These are phyloP conservation scores for Lichina pygmaea DNA, from an alignment of 495 filamentous ascomycete species.

Conservation along the genomic window DNA sequence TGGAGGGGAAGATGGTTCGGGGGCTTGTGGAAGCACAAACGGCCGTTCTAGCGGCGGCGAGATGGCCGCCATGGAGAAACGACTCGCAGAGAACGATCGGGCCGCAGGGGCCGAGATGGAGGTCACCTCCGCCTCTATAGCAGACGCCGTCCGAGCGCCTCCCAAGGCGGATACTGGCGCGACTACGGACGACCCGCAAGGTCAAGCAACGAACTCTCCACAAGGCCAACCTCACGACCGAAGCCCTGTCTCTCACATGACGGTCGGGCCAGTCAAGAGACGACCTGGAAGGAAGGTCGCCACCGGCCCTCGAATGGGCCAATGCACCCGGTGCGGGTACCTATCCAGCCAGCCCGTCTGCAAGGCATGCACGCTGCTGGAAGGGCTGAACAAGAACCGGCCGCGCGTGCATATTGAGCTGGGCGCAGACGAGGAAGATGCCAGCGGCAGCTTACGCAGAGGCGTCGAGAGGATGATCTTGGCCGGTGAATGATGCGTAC, in stretches of 20 bases:
- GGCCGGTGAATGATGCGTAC: conserved; percentile 9
- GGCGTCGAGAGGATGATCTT: conserved; percentile 26
- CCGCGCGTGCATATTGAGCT: conserved; percentile 49
- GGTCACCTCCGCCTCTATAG: conserved; percentile 19
- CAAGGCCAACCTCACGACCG: neutral
- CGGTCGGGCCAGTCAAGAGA: neutral
- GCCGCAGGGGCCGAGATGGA: conserved; percentile 44
- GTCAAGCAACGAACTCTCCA: neutral
- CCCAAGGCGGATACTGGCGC: conserved; percentile 7
- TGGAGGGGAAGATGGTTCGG: conserved; percentile 30
- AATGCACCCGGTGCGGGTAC: conserved; percentile 74
- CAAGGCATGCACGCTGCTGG: conserved; percentile 76
- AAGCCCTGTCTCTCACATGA: too few relatives aligned
- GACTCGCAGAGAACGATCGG: conserved; percentile 38
- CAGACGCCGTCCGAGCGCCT: neutral
- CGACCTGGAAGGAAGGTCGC: neutral
- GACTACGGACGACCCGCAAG: conserved; percentile 3
- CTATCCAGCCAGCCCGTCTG: conserved; percentile 88
- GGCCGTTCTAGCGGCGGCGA: conserved; percentile 48
- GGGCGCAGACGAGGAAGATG: conserved; percentile 23
- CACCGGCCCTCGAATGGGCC: conserved; percentile 41
- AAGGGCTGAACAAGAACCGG: conserved; percentile 75
- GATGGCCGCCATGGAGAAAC: conserved; percentile 82
- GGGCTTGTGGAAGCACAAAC: conserved; percentile 51
- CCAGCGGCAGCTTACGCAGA: conserved; percentile 23